Evolutionary conservation across 108 stramenopile genomes (phyloP).

Genomic region (Stephanodiscus triporus): DNA sequence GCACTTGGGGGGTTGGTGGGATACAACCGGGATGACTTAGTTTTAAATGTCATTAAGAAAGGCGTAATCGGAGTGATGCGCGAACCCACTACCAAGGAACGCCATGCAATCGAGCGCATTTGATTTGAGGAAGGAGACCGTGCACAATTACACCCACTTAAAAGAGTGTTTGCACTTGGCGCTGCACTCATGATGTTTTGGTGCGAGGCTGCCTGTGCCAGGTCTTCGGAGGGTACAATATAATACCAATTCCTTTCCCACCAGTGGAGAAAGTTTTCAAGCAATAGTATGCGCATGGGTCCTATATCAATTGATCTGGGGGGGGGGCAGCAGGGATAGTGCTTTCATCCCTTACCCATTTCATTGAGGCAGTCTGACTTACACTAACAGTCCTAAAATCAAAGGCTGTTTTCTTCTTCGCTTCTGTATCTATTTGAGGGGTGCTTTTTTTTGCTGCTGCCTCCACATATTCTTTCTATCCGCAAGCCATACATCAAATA

Average conservation of each 20-base stretch:
- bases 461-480: slow-evolving; percentile 1
- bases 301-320: neutral
- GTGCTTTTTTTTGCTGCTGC: neutral
- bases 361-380: neutral
- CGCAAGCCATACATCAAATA: neutral
- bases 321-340: neutral
- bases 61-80: neutral
- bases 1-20: no score
- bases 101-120: neutral
- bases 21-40: neutral
- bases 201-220: no score
- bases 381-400: neutral
- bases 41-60: no score
- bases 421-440: neutral
- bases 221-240: neutral
- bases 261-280: neutral
- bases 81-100: no score
- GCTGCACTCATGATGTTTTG: no score
- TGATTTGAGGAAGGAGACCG: neutral
- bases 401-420: neutral
- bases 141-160: no score
- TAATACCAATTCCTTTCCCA: no score
- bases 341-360: neutral
- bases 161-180: no score
- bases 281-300: no score